Evolutionary conservation across 345 rosid genomes (phyloP), one percentile per base, ranked within the genome.

Genomic region (rapeseed (Brassica napus)): DNA sequence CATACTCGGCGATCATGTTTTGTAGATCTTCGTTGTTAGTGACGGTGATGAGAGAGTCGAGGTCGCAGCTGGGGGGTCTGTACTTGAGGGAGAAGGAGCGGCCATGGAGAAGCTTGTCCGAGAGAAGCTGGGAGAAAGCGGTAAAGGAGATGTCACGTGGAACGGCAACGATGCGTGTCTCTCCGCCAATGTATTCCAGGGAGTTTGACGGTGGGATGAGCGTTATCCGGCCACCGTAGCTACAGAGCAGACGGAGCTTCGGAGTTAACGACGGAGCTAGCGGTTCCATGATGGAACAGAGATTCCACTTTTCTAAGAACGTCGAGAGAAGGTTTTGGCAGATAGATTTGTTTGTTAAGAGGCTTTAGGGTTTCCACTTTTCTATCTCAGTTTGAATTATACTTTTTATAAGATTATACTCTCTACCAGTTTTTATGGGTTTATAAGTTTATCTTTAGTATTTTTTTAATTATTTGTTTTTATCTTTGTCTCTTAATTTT

Each of bases 1-100:
- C 81, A 55, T 64, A 64, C 59, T 71, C 76, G 3, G 23, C 66
- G 67, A 63, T 65, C 81, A 71, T 77, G 67, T 77, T 77, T 6
- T 64, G 47, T 54, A 77, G 14, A 39, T 77, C 81, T 0, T 71
- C 67, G 26, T 78, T 55, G 60, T 55, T 1, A 1, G 9, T 6
- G 59, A 78, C 72, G 34, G 81, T 63, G 15, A 71, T 71, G 71
- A 78, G 76, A 55, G 76, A 65, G 72, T 71, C 81, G 1, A 77
- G 59, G n/a, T 77, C 76, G 7, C 11, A 71, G 47, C 35, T 44
- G 6, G 65, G 81, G 21, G 71, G 65, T 32, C 39, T 52, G 47
- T 77, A 77, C 81, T 77, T 77, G 58, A 77, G 65, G 12, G 59
- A n/a, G 65, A 77, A 77, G 59, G 66, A 26, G 23, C 65, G 59